Base-by-base conservation (phyloP, 2,329 filamentous ascomycete genomes). In the Pestalotiopsis sp. region DNA sequence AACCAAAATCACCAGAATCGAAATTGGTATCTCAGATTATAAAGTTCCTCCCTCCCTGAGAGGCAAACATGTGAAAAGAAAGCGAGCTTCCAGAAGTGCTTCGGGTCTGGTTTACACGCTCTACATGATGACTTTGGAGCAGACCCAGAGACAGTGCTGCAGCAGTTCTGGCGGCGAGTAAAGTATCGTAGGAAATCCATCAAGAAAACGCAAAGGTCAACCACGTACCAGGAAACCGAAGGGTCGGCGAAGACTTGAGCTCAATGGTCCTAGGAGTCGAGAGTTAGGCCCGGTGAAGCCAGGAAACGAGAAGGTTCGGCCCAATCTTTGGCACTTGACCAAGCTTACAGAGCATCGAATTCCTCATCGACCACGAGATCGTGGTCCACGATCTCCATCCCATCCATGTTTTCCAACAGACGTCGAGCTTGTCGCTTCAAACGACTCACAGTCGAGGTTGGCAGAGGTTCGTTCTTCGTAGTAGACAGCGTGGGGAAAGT, bases 281-380 rank as follows among this genome's bases (percentile, higher is more conserved):
- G 59, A 36, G 59, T 62, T 12, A 62, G 59, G 17, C 17, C 11
- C 3, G 1, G 38, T 1, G 38, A 38, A n/a, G 17, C 7, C n/a
- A 36, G 23, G 13, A 20, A 36, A 13, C 11, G 11, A 59, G 57
- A n/a, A 13, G 23, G n/a, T 59, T 20, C 20, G 57, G 23, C 57
- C 9, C 12, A 31, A 36, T 36, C 27, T 27, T 27, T 6, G 23
- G 23, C n/a, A 36, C 7, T 17, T 17, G 59, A 20, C 9, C 2
- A 25, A 36, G 11, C 85, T 72, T 78, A 88, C 86, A 88, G 77
- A 59, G 85, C 85, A 74, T 87, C 86, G 72, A 88, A 88, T 76
- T 88, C 86, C 49, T 87, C 83, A 67, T 86, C 82, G 36, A 80
- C 71, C 55, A 87, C 79, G 69, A 86, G 74, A 69, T 83, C 78